These are phyloP conservation scores for Gastrolobium bilobum DNA, from an alignment of 306 rosid genomes.

Conservation along the genomic window DNA sequence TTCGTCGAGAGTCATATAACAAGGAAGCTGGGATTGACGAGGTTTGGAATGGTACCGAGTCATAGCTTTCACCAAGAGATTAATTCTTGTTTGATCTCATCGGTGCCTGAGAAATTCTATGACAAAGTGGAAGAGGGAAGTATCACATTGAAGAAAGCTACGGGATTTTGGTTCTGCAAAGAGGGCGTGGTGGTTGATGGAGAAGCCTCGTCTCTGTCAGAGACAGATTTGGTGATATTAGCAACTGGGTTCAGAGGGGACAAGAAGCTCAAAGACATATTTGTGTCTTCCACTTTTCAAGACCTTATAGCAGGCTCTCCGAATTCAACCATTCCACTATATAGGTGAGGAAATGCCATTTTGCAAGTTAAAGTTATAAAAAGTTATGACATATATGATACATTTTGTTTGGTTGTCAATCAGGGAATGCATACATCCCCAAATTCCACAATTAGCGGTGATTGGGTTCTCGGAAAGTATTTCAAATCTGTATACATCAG, in stretches of 20 bases:
- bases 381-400: too few relatives aligned
- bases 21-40: slow-evolving; percentile 56
- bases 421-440: slow-evolving; percentile 73
- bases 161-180: slow-evolving; percentile 59
- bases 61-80: slow-evolving; percentile 65
- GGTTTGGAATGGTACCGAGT: slow-evolving; percentile 77
- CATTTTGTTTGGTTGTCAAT: not conserved
- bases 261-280: slow-evolving; percentile 65
- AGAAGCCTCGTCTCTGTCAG: slow-evolving; percentile 37
- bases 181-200: slow-evolving; percentile 66
- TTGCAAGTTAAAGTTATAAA: not conserved
- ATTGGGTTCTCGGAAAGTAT: slow-evolving; percentile 73
- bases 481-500: slow-evolving; percentile 73
- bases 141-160: slow-evolving; percentile 62
- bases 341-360: slow-evolving; percentile 55
- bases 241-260: slow-evolving; percentile 78
- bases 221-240: slow-evolving; percentile 68
- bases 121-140: slow-evolving; percentile 75
- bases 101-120: slow-evolving; percentile 63
- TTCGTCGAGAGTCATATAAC: slow-evolving; percentile 68
- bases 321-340: slow-evolving; percentile 57
- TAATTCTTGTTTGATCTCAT: slow-evolving; percentile 55
- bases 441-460: slow-evolving; percentile 76
- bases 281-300: slow-evolving; percentile 61
- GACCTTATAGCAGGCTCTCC: slow-evolving; percentile 57